Evolutionary conservation across 176 grass and related monocot species (phyloP).

Genomic region (Bonia amplexicaulis): DNA sequence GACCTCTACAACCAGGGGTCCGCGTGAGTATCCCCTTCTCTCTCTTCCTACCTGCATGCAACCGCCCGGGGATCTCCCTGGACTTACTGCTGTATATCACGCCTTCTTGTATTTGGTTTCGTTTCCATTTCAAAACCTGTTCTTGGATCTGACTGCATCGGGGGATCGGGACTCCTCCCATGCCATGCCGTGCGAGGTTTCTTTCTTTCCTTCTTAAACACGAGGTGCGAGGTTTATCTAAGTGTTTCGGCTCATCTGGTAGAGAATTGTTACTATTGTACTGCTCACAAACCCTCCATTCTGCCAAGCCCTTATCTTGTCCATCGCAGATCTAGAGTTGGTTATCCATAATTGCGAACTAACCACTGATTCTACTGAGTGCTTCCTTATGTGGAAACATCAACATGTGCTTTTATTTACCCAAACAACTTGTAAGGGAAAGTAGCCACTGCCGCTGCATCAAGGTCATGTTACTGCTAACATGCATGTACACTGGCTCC

Average conservation of each 20-base stretch:
- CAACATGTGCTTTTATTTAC: not conserved
- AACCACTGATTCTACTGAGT: not conserved
- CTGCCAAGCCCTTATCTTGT: not conserved
- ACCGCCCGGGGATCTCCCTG: not conserved
- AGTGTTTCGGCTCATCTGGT: not conserved
- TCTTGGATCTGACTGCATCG: not conserved
- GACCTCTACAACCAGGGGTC: constrained; percentile 99
- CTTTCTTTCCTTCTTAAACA: not conserved
- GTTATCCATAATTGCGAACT: not conserved
- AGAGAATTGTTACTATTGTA: not conserved
- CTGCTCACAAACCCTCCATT: not conserved
- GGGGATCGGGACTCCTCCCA: not conserved
- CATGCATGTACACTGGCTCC: not conserved
- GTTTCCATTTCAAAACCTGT: not conserved
- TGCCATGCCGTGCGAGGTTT: not conserved
- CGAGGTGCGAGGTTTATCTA: not conserved
- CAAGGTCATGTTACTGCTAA: not conserved
- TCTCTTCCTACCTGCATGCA: not conserved
- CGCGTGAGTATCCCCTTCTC: constrained; percentile 36
- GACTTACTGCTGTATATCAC: not conserved
- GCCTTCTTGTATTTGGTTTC: not conserved
- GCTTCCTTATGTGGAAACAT: not conserved
- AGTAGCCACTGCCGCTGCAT: not conserved
- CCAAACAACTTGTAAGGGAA: not conserved
- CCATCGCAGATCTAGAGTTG: not conserved